These are phyloP conservation scores for Phaeotremella fagi DNA, from an alignment of 768 basidiomycete species.

Conservation along the genomic window DNA sequence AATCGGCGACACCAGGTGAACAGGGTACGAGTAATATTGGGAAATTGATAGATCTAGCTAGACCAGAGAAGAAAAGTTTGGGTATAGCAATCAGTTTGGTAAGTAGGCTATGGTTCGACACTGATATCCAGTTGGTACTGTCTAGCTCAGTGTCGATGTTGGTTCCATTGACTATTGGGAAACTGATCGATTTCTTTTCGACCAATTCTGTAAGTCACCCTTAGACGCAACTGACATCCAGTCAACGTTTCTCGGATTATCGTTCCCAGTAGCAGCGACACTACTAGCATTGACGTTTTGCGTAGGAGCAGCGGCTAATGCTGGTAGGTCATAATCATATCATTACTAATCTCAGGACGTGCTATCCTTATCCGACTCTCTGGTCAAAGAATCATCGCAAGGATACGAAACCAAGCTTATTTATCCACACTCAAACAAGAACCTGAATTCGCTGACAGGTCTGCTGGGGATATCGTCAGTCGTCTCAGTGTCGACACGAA, in stretches of 20 bases:
- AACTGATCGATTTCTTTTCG: slow-evolving; percentile 87
- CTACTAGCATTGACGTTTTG: slow-evolving; percentile 72
- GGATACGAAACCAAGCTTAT: slow-evolving; percentile 66
- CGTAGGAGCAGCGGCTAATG: slow-evolving; percentile 80
- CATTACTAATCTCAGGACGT: slow-evolving; percentile 18
- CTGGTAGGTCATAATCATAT: slow-evolving; percentile 54
- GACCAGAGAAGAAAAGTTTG: slow-evolving; percentile 73
- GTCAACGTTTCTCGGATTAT: slow-evolving; percentile 68
- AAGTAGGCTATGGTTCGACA: slow-evolving; percentile 19
- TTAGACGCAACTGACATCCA: too few relatives aligned
- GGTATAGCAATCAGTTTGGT: slow-evolving; percentile 64
- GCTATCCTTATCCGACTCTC: slow-evolving; percentile 67
- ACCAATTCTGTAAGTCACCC: slow-evolving; percentile 59
- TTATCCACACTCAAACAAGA: slow-evolving; percentile 79
- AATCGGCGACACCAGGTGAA: neutral
- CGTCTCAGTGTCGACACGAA: slow-evolving; percentile 84
- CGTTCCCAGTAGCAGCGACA: slow-evolving; percentile 72
- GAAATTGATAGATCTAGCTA: slow-evolving; percentile 64
- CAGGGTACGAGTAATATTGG: slow-evolving; percentile 21
- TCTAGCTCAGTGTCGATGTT: slow-evolving; percentile 88
- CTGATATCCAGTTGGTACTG: slow-evolving; percentile 59
- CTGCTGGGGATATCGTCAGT: slow-evolving; percentile 90
- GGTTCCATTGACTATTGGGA: slow-evolving; percentile 87
- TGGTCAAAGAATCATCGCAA: slow-evolving; percentile 86
- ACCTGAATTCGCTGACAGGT: slow-evolving; percentile 85